Base-by-base conservation (phyloP, 1,284 basidiomycete species). In the Ustilago esculenta region DNA sequence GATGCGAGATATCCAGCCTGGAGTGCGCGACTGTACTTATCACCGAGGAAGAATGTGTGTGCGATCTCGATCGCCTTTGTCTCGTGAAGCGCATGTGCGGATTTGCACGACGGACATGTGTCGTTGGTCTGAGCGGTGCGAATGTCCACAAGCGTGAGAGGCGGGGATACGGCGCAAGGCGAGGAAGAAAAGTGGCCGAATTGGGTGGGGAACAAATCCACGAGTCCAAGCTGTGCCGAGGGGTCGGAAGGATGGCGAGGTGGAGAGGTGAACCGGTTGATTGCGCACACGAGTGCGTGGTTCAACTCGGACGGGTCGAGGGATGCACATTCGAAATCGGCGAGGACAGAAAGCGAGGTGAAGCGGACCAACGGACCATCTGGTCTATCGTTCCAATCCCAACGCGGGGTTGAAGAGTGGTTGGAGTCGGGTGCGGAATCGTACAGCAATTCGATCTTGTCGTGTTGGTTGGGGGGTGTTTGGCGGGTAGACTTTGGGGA, bases 1-100 rank as follows among this genome's bases (percentile, higher is more conserved):
- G 40, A 41, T 3, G 68, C 49, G 9, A 45, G 5, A 18, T 76
- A 81, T 0, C 54, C 58, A 25, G 72, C 70, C 12, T 74, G 57
- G 8, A 83, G 75, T 11, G 80, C 59, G 7, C 68, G 60, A 3
- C 78, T 78, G 54, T 83, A 83, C 37, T 68, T 59, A 1, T 76
- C 76, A 6, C 82, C 83, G 4, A 83, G 77, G 30, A 77, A 65
- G 49, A 83, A 83, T 0, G 83, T 83, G 43, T 83, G 83, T 0
- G 75, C 83, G 2, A 83, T 70, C 48, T 83, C 83, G 54, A 83
- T 82, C 1, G 82, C 76, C 14, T 63, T 59, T 15, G 52, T 73
- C 29, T 69, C 56, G 0, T 42, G 15, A 2, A 83, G 67, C 6
- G 71, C 61, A 3, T 14, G 8, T 5, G 15, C 33, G 8, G 43